Evolutionary conservation across 148 eudicot genomes (phyloP), one percentile per base, ranked within the genome.

Genomic region (Silene conica): DNA sequence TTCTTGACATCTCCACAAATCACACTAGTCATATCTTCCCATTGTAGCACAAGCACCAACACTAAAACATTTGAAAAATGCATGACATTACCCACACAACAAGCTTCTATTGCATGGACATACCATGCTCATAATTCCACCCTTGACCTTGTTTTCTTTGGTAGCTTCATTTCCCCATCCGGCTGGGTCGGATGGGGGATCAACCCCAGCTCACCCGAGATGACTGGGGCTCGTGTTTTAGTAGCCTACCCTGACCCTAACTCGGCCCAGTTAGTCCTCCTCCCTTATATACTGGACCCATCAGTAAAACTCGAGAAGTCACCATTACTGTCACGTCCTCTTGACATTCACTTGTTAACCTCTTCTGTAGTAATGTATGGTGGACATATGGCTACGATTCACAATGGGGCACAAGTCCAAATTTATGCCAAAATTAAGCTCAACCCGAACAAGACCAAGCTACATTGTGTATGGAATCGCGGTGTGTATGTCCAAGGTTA

Each of bases 111-210:
- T 0, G 96, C 98, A 23, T 95, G 98, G 98, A 87, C 96, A 4
- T 92, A 84, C 80, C 89, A 86, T 76, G 85, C 87, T 0, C 89
- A 85, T 65, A 95, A 87, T 76, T 80, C 90, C 38, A 89, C 96
- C 31, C 87, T 95, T 2, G 93, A 95, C 6, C 57, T 95, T 10
- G 96, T 70, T 64, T 95, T 95, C 78, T 84, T 82, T 56, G 98
- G 98, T 6, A 76, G 72, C 59, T 95, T 95, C 87, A 95, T 92
- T 4, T 95, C 98, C 0, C 98, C 98, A 43, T 91, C 98, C 23
- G 98, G 98, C 0, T 95, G 98, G 98, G 97, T 95, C 0, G 97
- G 87, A 10, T 92, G 86, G 85, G 98, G 98, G 6, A 88, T 95
- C 61, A 95, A 95, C 78, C 97, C 92, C 9, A 75, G 28, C 65